Percentiles rank a stretch among this genome's conserved stretches.
Conservation (phyloP, 164 flowering plant genomes). For the Stephania yunnanensis region DNA sequence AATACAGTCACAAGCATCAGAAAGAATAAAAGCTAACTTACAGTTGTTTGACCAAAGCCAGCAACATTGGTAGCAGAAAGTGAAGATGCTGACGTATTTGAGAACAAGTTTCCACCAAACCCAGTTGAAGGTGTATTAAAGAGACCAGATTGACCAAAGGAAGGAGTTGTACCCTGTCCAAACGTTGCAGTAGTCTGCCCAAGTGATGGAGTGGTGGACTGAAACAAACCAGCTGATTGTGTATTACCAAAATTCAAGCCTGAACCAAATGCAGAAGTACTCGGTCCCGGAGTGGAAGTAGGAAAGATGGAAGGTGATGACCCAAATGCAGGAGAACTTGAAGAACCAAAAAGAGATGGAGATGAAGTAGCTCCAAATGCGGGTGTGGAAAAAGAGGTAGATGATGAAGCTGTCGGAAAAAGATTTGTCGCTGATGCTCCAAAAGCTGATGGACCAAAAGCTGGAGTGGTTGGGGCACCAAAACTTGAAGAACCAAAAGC, state of each 20-base stretch:
- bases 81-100: slow-evolving; percentile 46
- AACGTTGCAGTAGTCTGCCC: slow-evolving; percentile 48
- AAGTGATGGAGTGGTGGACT: slow-evolving; percentile 51
- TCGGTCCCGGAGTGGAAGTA: slow-evolving; percentile 43
- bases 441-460: slow-evolving; percentile 58
- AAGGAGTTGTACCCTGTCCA: slow-evolving; percentile 46
- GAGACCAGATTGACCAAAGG: slow-evolving; percentile 49
- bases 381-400: slow-evolving; percentile 43
- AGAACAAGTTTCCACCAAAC: slow-evolving; percentile 50
- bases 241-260: slow-evolving; percentile 53
- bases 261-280: slow-evolving; percentile 43
- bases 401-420: slow-evolving; percentile 50
- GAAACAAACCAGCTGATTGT: slow-evolving; percentile 70
- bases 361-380: slow-evolving; percentile 50
- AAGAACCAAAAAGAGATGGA: slow-evolving; percentile 47
- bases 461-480: slow-evolving; percentile 44
- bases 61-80: slow-evolving; percentile 30
- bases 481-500: slow-evolving; percentile 40
- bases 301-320: slow-evolving; percentile 56
- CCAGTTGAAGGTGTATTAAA: slow-evolving; percentile 57
- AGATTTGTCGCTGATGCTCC: slow-evolving; percentile 41
- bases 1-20: neutral
- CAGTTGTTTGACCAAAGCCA: slow-evolving; percentile 59
- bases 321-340: slow-evolving; percentile 45
- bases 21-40: slow-evolving; percentile 31